phyloP scores from a whole-genome alignment of 176 grass and related monocot genomes.

The Canna indica region DNA sequence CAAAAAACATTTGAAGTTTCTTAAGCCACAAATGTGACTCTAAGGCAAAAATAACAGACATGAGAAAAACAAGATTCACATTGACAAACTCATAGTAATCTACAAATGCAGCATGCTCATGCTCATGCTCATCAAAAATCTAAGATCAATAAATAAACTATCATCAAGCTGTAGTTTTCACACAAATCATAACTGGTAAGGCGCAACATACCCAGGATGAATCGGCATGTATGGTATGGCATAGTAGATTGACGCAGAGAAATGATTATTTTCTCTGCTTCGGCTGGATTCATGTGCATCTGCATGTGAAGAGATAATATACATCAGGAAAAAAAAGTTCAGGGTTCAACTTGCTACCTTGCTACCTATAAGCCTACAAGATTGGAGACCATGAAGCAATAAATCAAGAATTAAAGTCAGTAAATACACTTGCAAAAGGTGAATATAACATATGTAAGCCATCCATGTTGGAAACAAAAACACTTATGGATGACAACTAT shows the following conservation, averaged over 20 bases:
- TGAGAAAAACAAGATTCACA: too few species aligned
- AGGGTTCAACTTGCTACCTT: background rate
- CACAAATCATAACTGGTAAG: background rate
- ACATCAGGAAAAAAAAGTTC: background rate
- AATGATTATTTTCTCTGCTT: conserved; percentile 69
- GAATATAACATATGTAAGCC: too few species aligned
- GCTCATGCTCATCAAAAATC: background rate
- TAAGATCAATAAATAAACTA: background rate
- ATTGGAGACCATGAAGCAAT: background rate
- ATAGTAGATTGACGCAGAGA: conserved; percentile 65
- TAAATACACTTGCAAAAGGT: too few species aligned
- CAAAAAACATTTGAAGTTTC: too few species aligned
- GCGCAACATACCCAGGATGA: conserved; percentile 73
- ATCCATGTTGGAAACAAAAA: too few species aligned
- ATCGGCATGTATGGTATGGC: conserved; percentile 85
- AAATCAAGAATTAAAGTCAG: conserved; percentile 1
- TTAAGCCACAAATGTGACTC: too few species aligned
- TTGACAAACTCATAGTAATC: background rate
- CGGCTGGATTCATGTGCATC: conserved; percentile 84
- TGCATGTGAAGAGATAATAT: conserved; percentile 29
- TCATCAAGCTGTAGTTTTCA: background rate
- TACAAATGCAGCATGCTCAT: background rate
- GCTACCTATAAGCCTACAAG: background rate
- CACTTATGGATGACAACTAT: too few species aligned
- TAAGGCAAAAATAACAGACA: too few species aligned